These are phyloP conservation scores for Platanthera zijinensis DNA, from an alignment of 106 monocot genomes.

Conservation along the genomic window DNA sequence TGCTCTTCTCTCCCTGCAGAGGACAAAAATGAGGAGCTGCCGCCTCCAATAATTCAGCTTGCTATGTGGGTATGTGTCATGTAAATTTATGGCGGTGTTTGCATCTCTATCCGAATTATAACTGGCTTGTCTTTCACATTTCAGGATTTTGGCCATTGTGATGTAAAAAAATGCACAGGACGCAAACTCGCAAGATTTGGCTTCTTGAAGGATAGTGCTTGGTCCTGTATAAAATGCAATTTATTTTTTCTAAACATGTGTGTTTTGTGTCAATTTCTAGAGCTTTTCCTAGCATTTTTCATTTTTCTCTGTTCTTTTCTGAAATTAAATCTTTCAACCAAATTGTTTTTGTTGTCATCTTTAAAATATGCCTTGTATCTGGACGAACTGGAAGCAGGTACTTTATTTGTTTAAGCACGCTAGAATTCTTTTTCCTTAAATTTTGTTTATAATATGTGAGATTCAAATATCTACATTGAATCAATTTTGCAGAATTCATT, in stretches of 20 bases:
- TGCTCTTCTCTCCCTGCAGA: conserved; percentile 24
- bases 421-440: not conserved
- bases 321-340: not conserved
- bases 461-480: not conserved
- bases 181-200: conserved; percentile 96
- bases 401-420: not conserved
- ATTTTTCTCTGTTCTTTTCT: not conserved
- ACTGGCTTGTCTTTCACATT: not conserved
- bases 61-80: conserved; percentile 89
- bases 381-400: not conserved
- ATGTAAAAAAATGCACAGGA: conserved; percentile 88
- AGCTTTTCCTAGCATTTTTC: not conserved
- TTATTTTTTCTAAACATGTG: not conserved
- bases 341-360: not conserved
- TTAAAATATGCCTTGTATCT: not conserved
- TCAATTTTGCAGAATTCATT: not conserved
- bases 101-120: not conserved
- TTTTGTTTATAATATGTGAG: not conserved
- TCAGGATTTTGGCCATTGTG: conserved; percentile 98
- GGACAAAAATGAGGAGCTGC: conserved; percentile 37
- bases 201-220: conserved; percentile 61
- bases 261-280: not conserved
- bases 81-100: not conserved
- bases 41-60: conserved; percentile 58
- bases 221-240: not conserved